These are phyloP conservation scores for Mentha longifolia DNA, from an alignment of 257 asterid species.

Conservation along the genomic window DNA sequence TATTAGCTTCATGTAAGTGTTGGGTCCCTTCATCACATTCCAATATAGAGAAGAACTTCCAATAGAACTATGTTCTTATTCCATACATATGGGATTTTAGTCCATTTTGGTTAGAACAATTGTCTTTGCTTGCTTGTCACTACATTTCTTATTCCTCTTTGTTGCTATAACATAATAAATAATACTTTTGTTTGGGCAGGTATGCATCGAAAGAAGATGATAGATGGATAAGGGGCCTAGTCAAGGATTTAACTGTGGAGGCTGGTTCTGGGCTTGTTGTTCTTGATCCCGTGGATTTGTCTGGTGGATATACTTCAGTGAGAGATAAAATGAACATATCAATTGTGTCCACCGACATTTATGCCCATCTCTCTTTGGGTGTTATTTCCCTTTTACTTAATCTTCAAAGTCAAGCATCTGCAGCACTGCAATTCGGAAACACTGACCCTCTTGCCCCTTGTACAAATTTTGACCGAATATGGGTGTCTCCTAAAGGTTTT, in stretches of 20 bases:
- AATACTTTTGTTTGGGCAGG: constrained; percentile 54
- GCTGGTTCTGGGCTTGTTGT: constrained; percentile 97
- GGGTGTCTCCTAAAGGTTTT: constrained; percentile 94
- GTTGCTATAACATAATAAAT: constrained; percentile 12
- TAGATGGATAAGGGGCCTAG: constrained; percentile 86
- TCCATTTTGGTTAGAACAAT: constrained; percentile 24
- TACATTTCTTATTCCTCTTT: constrained; percentile 16
- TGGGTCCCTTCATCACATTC: constrained; percentile 20
- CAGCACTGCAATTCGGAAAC: constrained; percentile 89
- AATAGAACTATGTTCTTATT: background rate
- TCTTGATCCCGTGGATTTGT: constrained; percentile 96
- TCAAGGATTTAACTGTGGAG: constrained; percentile 89
- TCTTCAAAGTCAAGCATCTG: constrained; percentile 84
- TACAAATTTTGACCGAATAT: constrained; percentile 83
- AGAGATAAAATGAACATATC: constrained; percentile 91
- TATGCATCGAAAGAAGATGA: constrained; percentile 95
- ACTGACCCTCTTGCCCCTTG: constrained; percentile 89
- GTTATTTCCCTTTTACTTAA: constrained; percentile 90
- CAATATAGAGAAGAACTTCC: constrained; percentile 18
- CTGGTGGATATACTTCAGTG: constrained; percentile 93
- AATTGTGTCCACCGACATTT: constrained; percentile 76
- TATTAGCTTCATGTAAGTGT: constrained; percentile 89
- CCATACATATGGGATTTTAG: background rate
- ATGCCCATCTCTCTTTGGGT: constrained; percentile 88
- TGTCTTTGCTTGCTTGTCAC: constrained; percentile 2